Evolutionary conservation across 2,329 filamentous ascomycete genomes (phyloP).

Genomic region (Pseudomassariella vexata): DNA sequence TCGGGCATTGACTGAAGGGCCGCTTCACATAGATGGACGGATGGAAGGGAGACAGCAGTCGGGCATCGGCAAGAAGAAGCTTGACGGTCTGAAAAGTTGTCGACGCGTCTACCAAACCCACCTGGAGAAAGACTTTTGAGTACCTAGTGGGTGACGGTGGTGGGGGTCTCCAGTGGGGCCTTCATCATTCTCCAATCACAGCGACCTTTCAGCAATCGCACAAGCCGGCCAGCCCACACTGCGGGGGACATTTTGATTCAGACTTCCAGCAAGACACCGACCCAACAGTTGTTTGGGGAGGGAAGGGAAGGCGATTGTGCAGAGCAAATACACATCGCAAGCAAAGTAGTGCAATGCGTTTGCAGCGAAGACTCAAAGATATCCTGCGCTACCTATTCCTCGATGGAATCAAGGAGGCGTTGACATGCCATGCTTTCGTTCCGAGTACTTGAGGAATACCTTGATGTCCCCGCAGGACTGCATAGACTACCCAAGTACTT

Average conservation of each 20-base stretch:
- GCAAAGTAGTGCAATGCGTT: conserved; percentile 4
- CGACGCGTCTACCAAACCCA: conserved; percentile 2
- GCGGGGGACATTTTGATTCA: conserved; percentile 7
- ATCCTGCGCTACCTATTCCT: no score
- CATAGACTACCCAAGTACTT: conserved; percentile 6
- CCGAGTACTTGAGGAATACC: conserved; percentile 4
- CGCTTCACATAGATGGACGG: no score
- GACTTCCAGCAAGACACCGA: conserved; percentile 4
- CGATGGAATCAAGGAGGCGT: conserved; percentile 4
- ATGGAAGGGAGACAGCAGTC: no score
- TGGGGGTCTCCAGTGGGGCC: conserved; percentile 4
- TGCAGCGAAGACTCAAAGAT: no score
- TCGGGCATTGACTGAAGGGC: no score
- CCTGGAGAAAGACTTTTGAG: conserved; percentile 7
- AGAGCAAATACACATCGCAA: no score
- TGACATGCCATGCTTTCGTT: conserved; percentile 2
- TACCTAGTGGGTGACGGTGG: conserved; percentile 3
- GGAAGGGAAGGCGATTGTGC: no score
- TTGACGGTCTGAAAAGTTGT: no score
- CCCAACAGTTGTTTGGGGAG: no score
- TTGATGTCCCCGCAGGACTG: neutral
- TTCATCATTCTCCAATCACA: conserved; percentile 1
- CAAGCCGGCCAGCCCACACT: no score
- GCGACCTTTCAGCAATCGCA: conserved; percentile 2
- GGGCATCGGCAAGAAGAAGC: no score